Percentiles rank a stretch among this genome's conserved stretches.
Conservation (phyloP, 2,329 filamentous ascomycete genomes). For the Colletotrichum eremochloae region DNA sequence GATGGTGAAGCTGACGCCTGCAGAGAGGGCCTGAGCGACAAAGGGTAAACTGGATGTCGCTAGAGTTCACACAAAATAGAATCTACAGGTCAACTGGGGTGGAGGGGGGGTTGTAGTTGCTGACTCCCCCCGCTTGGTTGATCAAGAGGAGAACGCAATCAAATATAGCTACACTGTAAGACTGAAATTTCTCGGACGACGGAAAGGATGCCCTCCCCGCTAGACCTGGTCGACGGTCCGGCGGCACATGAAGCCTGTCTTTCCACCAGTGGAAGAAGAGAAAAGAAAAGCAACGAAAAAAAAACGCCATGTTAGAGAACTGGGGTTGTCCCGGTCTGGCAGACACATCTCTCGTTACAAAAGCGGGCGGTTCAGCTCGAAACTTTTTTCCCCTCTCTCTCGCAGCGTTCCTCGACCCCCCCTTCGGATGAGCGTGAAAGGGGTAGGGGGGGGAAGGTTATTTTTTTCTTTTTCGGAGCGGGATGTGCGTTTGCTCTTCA, state of each 20-base stretch:
- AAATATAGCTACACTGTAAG: neutral
- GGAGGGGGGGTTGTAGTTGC: no score
- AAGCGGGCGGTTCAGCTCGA: neutral
- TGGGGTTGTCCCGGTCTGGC: neutral
- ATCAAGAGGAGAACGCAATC: neutral
- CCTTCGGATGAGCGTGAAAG: neutral
- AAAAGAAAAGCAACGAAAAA: no score
- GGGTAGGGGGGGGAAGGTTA: neutral
- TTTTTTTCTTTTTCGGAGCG: no score
- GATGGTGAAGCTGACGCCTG: conserved; percentile 31
- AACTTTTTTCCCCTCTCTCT: neutral
- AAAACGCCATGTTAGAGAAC: neutral
- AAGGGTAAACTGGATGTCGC: no score
- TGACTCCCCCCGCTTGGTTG: neutral
- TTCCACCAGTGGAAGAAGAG: neutral
- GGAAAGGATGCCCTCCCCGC: neutral
- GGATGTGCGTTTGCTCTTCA: neutral
- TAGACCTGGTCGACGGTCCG: neutral
- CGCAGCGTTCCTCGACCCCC: neutral
- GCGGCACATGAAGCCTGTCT: neutral
- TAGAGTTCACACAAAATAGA: neutral
- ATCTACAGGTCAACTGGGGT: neutral
- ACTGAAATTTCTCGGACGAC: neutral
- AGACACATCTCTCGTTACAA: neutral
- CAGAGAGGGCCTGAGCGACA: neutral